Conservation (phyloP, 768 basidiomycete species). For the Amanita phalloides region DNA sequence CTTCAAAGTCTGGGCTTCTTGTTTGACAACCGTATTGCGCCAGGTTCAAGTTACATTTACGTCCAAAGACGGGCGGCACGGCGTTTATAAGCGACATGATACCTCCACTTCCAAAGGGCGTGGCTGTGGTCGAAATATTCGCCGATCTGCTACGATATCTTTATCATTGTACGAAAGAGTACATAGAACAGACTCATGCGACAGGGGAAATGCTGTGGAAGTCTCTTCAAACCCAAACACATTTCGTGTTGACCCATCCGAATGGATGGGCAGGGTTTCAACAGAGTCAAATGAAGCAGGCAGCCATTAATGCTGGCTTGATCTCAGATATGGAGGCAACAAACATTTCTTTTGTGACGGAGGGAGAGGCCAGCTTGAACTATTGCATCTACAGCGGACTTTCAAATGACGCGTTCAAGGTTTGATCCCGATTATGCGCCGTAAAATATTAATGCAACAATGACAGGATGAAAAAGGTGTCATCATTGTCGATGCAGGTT, state of each 20-base stretch:
- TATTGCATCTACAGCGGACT: slow-evolving; percentile 33
- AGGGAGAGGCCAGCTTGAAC: slow-evolving; percentile 46
- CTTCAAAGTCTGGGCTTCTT: background rate
- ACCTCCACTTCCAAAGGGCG: slow-evolving; percentile 23
- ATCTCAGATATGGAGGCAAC: slow-evolving; percentile 22
- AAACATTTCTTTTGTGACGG: slow-evolving; percentile 40
- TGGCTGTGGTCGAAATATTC: slow-evolving; percentile 21
- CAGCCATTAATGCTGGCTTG: slow-evolving; percentile 31
- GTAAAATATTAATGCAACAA: background rate
- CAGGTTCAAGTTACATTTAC: slow-evolving; percentile 15
- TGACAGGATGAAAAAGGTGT: slow-evolving; percentile 18
- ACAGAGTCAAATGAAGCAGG: slow-evolving; percentile 32
- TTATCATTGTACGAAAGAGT: slow-evolving; percentile 22
- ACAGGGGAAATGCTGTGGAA: slow-evolving; percentile 27
- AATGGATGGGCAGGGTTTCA: slow-evolving; percentile 41
- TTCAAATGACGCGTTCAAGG: slow-evolving; percentile 20
- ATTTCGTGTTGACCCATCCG: slow-evolving; percentile 36
- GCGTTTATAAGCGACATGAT: slow-evolving; percentile 1
- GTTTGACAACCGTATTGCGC: background rate
- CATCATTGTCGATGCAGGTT: slow-evolving; percentile 33
- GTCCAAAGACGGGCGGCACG: slow-evolving; percentile 6
- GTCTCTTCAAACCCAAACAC: slow-evolving; percentile 22
- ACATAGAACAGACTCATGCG: slow-evolving; percentile 27
- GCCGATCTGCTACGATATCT: slow-evolving; percentile 32
- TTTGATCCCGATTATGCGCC: slow-evolving; percentile 5